Evolutionary conservation across 2,329 filamentous ascomycete genomes (phyloP).

Genomic region (Capronia americana): DNA sequence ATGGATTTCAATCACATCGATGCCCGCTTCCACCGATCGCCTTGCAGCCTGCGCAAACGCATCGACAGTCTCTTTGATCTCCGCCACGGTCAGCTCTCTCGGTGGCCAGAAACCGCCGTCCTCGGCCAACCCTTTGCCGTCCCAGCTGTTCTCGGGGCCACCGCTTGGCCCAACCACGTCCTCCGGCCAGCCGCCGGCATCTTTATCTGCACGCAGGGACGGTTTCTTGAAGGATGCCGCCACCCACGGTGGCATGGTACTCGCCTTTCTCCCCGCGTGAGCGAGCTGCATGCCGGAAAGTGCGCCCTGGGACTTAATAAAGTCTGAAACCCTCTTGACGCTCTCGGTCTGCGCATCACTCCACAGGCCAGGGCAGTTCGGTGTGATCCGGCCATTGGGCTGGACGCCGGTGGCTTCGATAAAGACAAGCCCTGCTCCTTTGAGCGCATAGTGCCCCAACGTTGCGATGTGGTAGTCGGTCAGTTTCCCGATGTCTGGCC

Average conservation of each 20-base stretch:
- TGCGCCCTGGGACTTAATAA: constrained; percentile 78
- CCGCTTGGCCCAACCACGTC: constrained; percentile 39
- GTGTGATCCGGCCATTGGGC: constrained; percentile 79
- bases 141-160: constrained; percentile 37
- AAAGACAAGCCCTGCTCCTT: constrained; percentile 49
- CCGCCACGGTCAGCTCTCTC: constrained; percentile 41
- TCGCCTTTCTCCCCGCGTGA: constrained; percentile 74
- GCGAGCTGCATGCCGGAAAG: constrained; percentile 80
- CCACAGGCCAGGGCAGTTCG: constrained; percentile 46
- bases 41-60: constrained; percentile 54
- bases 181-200: constrained; percentile 38
- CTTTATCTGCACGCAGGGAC: constrained; percentile 30
- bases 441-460: constrained; percentile 40
- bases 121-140: constrained; percentile 34
- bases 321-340: constrained; percentile 71
- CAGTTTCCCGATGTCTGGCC: constrained; percentile 49
- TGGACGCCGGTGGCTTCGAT: constrained; percentile 78
- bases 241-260: constrained; percentile 61
- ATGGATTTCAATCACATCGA: constrained; percentile 82
- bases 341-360: constrained; percentile 46
- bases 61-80: constrained; percentile 45
- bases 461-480: constrained; percentile 55
- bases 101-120: constrained; percentile 39
- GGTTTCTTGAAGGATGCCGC: constrained; percentile 39
- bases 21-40: constrained; percentile 70